Conservation (phyloP, 495 filamentous ascomycete genomes). For the Neurospora tetrasperma region DNA sequence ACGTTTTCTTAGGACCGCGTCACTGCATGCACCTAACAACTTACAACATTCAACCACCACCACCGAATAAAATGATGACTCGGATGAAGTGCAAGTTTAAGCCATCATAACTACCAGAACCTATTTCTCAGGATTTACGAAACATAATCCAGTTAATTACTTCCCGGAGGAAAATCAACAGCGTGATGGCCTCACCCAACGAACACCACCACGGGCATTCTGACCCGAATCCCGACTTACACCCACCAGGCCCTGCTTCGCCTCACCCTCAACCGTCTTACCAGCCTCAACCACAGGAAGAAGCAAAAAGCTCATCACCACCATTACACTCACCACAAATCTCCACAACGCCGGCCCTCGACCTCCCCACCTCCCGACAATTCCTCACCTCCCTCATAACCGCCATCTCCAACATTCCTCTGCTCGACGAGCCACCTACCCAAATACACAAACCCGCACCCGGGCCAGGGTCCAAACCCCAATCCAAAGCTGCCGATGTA, state of each 20-base stretch:
- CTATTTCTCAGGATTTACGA: background rate
- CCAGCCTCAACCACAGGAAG: background rate
- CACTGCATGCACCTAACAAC: background rate
- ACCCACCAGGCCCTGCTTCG: background rate
- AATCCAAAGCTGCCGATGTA: too few relatives aligned
- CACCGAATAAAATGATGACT: too few relatives aligned
- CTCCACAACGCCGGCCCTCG: background rate
- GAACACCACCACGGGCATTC: background rate
- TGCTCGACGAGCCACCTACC: slow-evolving; percentile 1
- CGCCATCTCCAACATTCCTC: slow-evolving; percentile 30
- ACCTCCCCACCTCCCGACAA: slow-evolving; percentile 28
- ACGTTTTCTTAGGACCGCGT: background rate
- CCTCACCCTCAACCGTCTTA: background rate
- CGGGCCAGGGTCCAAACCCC: too few relatives aligned
- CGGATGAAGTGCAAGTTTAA: too few relatives aligned
- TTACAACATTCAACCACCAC: background rate
- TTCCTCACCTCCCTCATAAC: slow-evolving; percentile 38
- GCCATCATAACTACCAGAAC: background rate
- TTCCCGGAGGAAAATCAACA: background rate
- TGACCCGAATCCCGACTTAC: background rate
- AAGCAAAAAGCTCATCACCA: background rate
- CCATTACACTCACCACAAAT: slow-evolving; percentile 2
- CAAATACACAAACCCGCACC: too few relatives aligned
- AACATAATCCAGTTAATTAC: background rate
- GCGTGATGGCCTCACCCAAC: background rate